These are phyloP conservation scores for Colletotrichum sp. DNA, from an alignment of 2,329 filamentous ascomycete species.

Conservation along the genomic window DNA sequence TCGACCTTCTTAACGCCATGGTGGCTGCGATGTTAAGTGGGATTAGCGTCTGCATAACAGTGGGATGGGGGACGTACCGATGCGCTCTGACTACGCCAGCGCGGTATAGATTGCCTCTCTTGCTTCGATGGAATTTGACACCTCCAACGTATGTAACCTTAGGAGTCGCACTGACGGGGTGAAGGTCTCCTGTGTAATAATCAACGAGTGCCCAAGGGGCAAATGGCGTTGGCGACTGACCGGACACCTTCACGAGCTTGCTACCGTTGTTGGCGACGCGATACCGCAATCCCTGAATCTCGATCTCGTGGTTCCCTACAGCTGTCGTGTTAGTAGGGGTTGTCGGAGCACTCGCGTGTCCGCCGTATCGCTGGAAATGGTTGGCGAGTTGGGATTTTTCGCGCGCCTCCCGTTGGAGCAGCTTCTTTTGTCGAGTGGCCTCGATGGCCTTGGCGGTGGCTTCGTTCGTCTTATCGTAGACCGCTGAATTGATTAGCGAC, in stretches of 20 bases:
- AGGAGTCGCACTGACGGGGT: slow-evolving; percentile 71
- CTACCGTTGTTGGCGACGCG: slow-evolving; percentile 77
- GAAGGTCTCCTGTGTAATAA: slow-evolving; percentile 56
- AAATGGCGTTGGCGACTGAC: slow-evolving; percentile 54
- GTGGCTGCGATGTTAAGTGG: slow-evolving; percentile 39
- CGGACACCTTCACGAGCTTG: slow-evolving; percentile 77
- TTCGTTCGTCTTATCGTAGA: slow-evolving; percentile 77
- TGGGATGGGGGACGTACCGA: slow-evolving; percentile 61
- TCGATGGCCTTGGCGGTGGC: slow-evolving; percentile 74
- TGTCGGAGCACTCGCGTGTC: slow-evolving; percentile 19
- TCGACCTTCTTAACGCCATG: slow-evolving; percentile 70
- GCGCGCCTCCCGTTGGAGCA: slow-evolving; percentile 55
- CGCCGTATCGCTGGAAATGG: slow-evolving; percentile 42
- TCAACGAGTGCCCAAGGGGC: slow-evolving; percentile 8
- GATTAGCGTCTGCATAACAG: slow-evolving; percentile 40
- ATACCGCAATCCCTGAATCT: slow-evolving; percentile 76
- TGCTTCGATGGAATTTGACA: slow-evolving; percentile 84
- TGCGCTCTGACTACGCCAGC: slow-evolving; percentile 77
- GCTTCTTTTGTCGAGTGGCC: slow-evolving; percentile 65
- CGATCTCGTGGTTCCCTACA: slow-evolving; percentile 62
- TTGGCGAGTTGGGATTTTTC: slow-evolving; percentile 65
- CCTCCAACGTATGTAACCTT: slow-evolving; percentile 76
- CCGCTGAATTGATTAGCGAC: slow-evolving; percentile 80
- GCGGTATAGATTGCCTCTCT: slow-evolving; percentile 85
- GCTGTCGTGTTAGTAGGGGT: slow-evolving; percentile 33